A percentile compares a stretch with the other conserved stretches of the same genome.
Conservation (phyloP, 148 eudicot species). For the Rheum nobile region DNA sequence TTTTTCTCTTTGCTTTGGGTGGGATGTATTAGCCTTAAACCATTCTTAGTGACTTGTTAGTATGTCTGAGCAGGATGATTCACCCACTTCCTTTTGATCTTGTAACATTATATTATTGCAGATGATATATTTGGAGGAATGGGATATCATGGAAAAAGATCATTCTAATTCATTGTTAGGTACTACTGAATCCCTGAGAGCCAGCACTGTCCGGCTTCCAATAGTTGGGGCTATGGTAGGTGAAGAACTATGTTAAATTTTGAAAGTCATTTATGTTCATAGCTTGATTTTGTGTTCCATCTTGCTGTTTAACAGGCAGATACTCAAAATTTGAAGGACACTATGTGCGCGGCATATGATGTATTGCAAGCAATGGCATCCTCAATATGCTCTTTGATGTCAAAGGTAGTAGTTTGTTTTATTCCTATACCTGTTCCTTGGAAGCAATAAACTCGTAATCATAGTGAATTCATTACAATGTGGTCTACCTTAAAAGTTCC, state of each 20-base stretch:
- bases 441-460: background rate
- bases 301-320: constrained; percentile 40
- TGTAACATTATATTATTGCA: constrained; percentile 16
- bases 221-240: constrained; percentile 73
- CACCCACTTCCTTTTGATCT: background rate
- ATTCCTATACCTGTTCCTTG: background rate
- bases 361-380: constrained; percentile 74
- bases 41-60: background rate
- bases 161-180: constrained; percentile 50
- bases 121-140: constrained; percentile 55
- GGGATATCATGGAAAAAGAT: constrained; percentile 46
- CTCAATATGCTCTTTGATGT: constrained; percentile 38
- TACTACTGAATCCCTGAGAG: constrained; percentile 50
- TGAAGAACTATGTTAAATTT: background rate
- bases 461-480: background rate
- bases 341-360: constrained; percentile 69
- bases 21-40: background rate
- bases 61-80: background rate
- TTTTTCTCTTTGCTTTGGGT: background rate
- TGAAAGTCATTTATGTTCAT: background rate
- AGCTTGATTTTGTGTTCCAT: constrained; percentile 1
- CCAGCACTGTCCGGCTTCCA: constrained; percentile 74
- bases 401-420: constrained; percentile 26
- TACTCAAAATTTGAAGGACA: constrained; percentile 46
- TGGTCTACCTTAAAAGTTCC: background rate